A percentile compares a stretch with the other conserved stretches of the same genome.
These are phyloP conservation scores for Leishmania braziliensis DNA, from an alignment of 208 protist genomes.

Conservation along the genomic window DNA sequence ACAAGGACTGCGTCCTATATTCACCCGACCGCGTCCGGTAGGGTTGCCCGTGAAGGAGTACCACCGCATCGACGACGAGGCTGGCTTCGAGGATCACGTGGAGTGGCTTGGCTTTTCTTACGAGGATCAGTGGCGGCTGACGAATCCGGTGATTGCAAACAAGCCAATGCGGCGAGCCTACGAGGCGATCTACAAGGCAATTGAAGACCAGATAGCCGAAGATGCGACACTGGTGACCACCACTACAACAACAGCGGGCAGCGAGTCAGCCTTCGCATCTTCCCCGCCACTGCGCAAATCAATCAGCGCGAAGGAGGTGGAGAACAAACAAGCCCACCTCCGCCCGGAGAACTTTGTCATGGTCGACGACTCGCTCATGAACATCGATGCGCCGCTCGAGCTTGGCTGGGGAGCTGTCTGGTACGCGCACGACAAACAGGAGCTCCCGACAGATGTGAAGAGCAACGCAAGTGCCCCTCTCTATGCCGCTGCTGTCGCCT, in stretches of 20 bases:
- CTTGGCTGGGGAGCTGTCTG: constrained; percentile 78
- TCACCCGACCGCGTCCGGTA: constrained; percentile 31
- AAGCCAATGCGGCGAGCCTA: constrained; percentile 72
- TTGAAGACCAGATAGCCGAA: constrained; percentile 32
- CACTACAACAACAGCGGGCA: not conserved
- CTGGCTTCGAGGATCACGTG: constrained; percentile 36
- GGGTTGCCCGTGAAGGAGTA: constrained; percentile 33
- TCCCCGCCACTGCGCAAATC: not conserved
- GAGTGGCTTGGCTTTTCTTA: constrained; percentile 69
- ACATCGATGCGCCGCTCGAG: constrained; percentile 64
- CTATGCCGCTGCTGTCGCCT: constrained; percentile 33
- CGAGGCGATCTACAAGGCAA: constrained; percentile 48
- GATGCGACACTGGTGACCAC: constrained; percentile 16
- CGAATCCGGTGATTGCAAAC: constrained; percentile 57
- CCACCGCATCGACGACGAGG: constrained; percentile 32
- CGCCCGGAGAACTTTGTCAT: constrained; percentile 53
- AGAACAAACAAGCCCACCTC: constrained; percentile 32
- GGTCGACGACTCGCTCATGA: constrained; percentile 80
- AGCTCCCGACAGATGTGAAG: constrained; percentile 26
- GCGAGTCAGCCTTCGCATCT: not conserved
- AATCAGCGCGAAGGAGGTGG: constrained; percentile 17
- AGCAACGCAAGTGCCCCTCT: constrained; percentile 22
- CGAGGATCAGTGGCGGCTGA: constrained; percentile 79
- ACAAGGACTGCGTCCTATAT: constrained; percentile 54
- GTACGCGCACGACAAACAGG: constrained; percentile 48